Conservation (phyloP, 345 rosid species). For the Erucastrum elatum region DNA sequence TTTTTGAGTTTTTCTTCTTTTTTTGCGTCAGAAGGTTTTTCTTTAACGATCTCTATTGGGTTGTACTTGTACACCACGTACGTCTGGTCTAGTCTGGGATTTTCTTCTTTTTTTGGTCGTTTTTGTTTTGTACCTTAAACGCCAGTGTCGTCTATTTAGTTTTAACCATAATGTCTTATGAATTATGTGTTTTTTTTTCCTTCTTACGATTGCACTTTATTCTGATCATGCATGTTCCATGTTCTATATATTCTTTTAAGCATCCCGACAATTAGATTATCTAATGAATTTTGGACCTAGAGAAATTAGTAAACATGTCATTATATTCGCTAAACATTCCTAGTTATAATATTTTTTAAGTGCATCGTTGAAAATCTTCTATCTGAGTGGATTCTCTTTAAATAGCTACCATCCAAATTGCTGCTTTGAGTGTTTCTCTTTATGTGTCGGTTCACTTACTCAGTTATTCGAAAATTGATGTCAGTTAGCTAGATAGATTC, state of each 20-base stretch:
- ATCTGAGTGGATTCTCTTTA: conserved; percentile 17
- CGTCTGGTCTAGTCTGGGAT: conserved; percentile 8
- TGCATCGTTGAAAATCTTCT: neutral
- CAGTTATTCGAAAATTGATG: neutral
- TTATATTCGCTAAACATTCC: neutral
- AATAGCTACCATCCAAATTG: conserved; percentile 34
- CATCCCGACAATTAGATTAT: neutral
- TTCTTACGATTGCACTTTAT: neutral
- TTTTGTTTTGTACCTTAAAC: conserved; percentile 4
- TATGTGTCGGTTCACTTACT: conserved; percentile 17
- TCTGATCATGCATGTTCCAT: neutral
- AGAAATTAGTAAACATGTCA: neutral
- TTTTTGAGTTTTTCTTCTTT: conserved; percentile 31
- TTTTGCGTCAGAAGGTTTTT: neutral
- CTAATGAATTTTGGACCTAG: neutral
- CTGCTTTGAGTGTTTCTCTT: conserved; percentile 33
- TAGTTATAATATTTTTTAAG: neutral
- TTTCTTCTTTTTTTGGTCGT: neutral
- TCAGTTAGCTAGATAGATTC: neutral
- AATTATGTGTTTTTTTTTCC: neutral
- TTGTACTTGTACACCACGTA: neutral
- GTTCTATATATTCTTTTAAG: neutral
- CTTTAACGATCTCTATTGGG: conserved; percentile 6
- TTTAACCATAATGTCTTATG: conserved; percentile 3
- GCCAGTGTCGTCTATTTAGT: neutral